phyloP scores from a whole-genome alignment of 2,329 filamentous ascomycete genomes.

The Proliferodiscus dingleyae region DNA sequence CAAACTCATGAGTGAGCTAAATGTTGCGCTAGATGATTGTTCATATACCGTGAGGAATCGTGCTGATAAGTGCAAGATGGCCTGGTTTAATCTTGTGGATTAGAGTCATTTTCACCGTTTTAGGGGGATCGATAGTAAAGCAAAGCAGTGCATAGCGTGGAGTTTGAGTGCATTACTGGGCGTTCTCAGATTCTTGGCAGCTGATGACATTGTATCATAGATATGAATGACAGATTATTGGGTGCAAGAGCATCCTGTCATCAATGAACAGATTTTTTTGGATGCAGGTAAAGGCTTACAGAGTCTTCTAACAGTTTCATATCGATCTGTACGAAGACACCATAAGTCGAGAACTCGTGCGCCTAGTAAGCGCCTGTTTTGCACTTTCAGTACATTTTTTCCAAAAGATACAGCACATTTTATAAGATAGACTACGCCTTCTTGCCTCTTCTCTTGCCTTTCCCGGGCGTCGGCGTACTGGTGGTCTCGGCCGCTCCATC shows the following conservation, averaged over 20 bases:
- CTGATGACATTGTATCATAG: background rate
- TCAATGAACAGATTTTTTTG: too few relatives aligned
- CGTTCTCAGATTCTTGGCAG: background rate
- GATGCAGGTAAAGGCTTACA: too few relatives aligned
- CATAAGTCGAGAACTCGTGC: too few relatives aligned
- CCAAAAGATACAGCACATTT: too few relatives aligned
- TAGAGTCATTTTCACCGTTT: background rate
- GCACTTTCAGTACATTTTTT: constrained; percentile 2
- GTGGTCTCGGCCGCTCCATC: constrained; percentile 11
- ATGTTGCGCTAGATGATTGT: constrained; percentile 25
- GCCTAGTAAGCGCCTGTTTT: background rate
- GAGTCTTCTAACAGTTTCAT: too few relatives aligned
- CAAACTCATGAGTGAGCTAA: constrained; percentile 22
- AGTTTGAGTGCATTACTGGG: constrained; percentile 4
- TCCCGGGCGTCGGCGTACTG: constrained; percentile 14
- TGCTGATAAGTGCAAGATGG: constrained; percentile 22
- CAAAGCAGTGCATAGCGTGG: constrained; percentile 2
- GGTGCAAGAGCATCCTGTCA: too few relatives aligned
- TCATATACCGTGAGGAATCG: constrained; percentile 22
- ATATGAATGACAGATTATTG: background rate
- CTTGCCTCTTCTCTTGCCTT: constrained; percentile 27
- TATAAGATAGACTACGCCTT: constrained; percentile 17
- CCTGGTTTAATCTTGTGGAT: constrained; percentile 22
- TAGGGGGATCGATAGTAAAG: background rate
- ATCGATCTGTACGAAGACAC: too few relatives aligned